Evolutionary conservation across 768 basidiomycete species (phyloP).

Genomic region (Cystobasidiopsis lactophilus): DNA sequence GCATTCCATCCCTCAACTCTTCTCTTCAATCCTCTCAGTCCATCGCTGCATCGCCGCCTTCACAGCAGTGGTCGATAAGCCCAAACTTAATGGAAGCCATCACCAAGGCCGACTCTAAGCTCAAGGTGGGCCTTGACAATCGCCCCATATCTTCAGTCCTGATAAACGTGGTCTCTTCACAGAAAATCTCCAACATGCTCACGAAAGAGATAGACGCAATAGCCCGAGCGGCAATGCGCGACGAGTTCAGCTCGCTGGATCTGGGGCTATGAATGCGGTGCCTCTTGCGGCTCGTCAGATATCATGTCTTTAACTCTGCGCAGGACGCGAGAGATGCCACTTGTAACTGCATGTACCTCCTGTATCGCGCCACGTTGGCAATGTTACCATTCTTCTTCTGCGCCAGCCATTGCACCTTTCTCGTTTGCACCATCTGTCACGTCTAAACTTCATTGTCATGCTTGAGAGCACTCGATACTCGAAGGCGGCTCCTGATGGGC

Average conservation of each 20-base stretch:
- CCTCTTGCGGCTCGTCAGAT: no score
- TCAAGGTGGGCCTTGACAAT: constrained; percentile 31
- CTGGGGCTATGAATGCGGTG: neutral
- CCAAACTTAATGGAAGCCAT: constrained; percentile 39
- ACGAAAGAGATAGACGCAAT: constrained; percentile 54
- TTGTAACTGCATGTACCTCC: no score
- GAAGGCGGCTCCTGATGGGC: no score
- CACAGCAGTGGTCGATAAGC: constrained; percentile 3
- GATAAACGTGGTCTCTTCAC: neutral
- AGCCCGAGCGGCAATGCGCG: constrained; percentile 13
- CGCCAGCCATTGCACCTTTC: no score
- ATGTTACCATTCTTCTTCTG: no score
- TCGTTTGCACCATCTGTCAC: no score
- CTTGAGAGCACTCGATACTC: no score
- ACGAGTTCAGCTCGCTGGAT: constrained; percentile 8
- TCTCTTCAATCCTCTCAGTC: neutral
- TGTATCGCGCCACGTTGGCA: no score
- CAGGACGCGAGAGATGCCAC: no score
- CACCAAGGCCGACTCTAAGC: constrained; percentile 55
- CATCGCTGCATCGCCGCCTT: neutral
- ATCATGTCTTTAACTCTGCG: no score
- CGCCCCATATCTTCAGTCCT: neutral
- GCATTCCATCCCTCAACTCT: neutral
- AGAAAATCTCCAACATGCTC: constrained; percentile 65
- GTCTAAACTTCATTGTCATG: no score